phyloP scores from a whole-genome alignment of 23 red algal genomes.

The Gracilaria gracilis region DNA sequence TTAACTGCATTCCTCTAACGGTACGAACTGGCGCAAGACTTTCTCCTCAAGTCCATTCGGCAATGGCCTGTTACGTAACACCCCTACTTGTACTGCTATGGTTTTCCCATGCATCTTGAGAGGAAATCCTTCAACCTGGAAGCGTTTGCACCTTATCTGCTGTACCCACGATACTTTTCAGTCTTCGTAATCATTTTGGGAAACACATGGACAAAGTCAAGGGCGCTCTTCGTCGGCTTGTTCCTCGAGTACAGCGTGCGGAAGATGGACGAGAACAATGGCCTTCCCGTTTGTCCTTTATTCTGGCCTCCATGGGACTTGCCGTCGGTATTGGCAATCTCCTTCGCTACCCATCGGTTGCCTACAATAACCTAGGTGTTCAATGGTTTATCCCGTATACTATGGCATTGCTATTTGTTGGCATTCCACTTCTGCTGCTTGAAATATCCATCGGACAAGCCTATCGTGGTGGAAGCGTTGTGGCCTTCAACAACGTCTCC shows the following conservation, averaged over 20 bases:
- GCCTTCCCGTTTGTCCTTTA: conserved; percentile 18
- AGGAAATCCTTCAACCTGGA: no score
- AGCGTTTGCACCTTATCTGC: no score
- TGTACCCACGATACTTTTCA: no score
- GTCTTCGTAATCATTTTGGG: not conserved
- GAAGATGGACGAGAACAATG: conserved; percentile 22
- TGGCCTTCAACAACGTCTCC: not conserved
- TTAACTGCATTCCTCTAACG: no score
- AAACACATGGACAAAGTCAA: not conserved
- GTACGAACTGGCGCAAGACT: no score
- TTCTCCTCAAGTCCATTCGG: no score
- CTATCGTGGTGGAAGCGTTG: not conserved
- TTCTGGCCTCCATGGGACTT: conserved; percentile 28
- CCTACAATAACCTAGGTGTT: conserved; percentile 9
- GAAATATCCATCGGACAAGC: conserved; percentile 29
- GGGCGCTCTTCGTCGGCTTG: not conserved
- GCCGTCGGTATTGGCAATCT: conserved; percentile 26
- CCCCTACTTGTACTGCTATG: no score
- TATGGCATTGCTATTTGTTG: conserved; percentile 20
- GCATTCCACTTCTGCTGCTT: conserved; percentile 23
- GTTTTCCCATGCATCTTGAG: no score
- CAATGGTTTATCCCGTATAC: conserved; percentile 24
- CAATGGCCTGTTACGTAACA: no score
- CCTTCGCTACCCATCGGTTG: conserved; percentile 22
- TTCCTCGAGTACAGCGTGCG: not conserved